Evolutionary conservation across 2,329 filamentous ascomycete genomes (phyloP), one percentile per base, ranked within the genome.

Genomic region (Curvularia spicifera): DNA sequence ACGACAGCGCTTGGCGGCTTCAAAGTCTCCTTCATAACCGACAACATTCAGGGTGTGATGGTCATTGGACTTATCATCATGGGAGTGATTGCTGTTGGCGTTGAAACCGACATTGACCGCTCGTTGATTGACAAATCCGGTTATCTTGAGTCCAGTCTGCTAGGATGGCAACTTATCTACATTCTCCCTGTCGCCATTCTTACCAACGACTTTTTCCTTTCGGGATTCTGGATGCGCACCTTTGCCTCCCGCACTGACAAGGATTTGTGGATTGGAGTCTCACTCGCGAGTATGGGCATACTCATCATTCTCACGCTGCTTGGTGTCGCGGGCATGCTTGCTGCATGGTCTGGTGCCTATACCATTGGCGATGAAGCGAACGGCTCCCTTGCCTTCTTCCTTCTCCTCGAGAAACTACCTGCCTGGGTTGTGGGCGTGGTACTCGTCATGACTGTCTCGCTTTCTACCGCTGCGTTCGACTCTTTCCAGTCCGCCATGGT

Each of bases 201-300:
- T 55, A 93, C 91, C 58, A 95, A 94, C 78, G 88, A 93, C 80
- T 93, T 95, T 81, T 95, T 95, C 80, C 81, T 95, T 43, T 91
- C 90, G 31, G 89, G 87, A 65, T 93, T 91, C 77, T 95, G 91
- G 91, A 85, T 94, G 75, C 88, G 91, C 50, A 91, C 91, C 5
- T 95, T 95, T 70, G 89, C 91, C 18, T 90, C 90, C 51, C 89
- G 85, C 74, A 91, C 89, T 0, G 91, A 95, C 81, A 88, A 84
- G 69, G 91, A 94, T 71, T 84, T 95, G 6, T 88, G 86, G 81
- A 81, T 93, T 53, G 91, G 91, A 48, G 84, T 91, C 29, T 84
- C 84, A n/a, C 81, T 91, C 49, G 90, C 91, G 18, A 84, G 84
- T 7, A 78, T 86, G 3, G 66, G 60, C 24, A 86, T 92, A 22